phyloP scores from a whole-genome alignment of 306 rosid genomes.

The Sophora flavescens region DNA sequence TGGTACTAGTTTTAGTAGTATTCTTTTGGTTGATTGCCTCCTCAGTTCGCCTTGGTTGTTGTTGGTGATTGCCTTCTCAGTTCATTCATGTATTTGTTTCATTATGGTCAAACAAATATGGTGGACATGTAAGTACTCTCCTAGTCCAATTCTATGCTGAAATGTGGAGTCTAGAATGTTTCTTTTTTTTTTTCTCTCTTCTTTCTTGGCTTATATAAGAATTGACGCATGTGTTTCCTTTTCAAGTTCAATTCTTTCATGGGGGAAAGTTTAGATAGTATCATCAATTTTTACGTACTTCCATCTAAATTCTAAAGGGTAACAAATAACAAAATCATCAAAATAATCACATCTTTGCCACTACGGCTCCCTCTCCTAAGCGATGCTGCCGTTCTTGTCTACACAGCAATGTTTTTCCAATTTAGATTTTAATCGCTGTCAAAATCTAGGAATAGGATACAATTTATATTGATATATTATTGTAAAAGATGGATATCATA shows the following conservation, averaged over 20 bases:
- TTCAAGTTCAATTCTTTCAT: background rate
- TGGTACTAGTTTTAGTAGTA: background rate
- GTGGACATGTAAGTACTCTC: background rate
- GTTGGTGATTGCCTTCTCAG: slow-evolving; percentile 11
- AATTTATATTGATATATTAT: no score
- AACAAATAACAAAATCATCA: background rate
- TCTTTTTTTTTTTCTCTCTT: background rate
- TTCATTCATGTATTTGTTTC: slow-evolving; percentile 26
- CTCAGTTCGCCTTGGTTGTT: background rate
- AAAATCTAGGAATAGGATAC: no score
- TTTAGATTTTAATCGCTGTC: background rate
- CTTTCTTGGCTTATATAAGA: background rate
- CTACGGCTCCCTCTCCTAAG: background rate
- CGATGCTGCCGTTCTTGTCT: background rate
- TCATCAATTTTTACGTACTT: background rate
- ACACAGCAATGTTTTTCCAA: background rate
- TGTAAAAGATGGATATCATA: background rate
- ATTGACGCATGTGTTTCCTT: background rate
- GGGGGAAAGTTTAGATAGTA: background rate
- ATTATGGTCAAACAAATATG: background rate
- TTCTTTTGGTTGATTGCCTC: slow-evolving; percentile 27
- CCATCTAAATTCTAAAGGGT: background rate
- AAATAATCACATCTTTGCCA: background rate
- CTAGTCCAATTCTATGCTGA: background rate
- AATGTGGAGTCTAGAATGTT: background rate